phyloP scores from a whole-genome alignment of 2,329 filamentous ascomycete genomes.

The Pseudogymnoascus sp. region DNA sequence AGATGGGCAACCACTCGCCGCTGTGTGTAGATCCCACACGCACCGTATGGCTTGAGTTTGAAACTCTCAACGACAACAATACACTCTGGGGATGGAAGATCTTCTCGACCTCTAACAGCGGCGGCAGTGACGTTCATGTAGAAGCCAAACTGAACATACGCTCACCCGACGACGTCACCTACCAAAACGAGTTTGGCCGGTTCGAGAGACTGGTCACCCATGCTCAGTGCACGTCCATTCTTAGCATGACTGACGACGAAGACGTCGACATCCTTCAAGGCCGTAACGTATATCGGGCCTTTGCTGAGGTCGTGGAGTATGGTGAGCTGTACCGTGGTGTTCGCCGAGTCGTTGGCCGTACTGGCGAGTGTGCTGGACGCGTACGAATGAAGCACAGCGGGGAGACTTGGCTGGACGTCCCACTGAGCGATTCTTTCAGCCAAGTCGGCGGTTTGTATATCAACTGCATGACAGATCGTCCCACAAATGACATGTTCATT shows the following conservation, averaged over 20 bases:
- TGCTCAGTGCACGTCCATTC: constrained; percentile 25
- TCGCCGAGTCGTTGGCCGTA: constrained; percentile 19
- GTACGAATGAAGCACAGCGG: constrained; percentile 16
- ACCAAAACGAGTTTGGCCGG: neutral
- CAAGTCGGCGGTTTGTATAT: constrained; percentile 33
- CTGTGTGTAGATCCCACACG: constrained; percentile 11
- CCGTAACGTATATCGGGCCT: constrained; percentile 33
- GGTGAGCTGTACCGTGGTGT: constrained; percentile 28
- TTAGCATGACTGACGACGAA: constrained; percentile 25
- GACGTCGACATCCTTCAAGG: constrained; percentile 26
- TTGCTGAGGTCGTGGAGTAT: constrained; percentile 32
- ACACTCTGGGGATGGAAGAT: constrained; percentile 10
- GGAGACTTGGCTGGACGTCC: neutral
- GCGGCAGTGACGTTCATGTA: constrained; percentile 10
- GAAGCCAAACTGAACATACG: constrained; percentile 24
- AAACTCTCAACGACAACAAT: neutral
- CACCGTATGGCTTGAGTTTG: constrained; percentile 10
- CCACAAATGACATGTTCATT: constrained; percentile 28
- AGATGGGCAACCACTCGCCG: constrained; percentile 10
- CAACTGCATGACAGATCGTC: constrained; percentile 30
- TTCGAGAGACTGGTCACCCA: constrained; percentile 13
- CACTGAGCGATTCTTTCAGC: constrained; percentile 28
- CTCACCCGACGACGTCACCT: constrained; percentile 20
- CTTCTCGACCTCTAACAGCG: neutral
- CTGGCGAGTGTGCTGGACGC: constrained; percentile 20